Base-by-base conservation (phyloP, 2,329 filamentous ascomycete genomes). In the Thermothelomyces thermophilus region DNA sequence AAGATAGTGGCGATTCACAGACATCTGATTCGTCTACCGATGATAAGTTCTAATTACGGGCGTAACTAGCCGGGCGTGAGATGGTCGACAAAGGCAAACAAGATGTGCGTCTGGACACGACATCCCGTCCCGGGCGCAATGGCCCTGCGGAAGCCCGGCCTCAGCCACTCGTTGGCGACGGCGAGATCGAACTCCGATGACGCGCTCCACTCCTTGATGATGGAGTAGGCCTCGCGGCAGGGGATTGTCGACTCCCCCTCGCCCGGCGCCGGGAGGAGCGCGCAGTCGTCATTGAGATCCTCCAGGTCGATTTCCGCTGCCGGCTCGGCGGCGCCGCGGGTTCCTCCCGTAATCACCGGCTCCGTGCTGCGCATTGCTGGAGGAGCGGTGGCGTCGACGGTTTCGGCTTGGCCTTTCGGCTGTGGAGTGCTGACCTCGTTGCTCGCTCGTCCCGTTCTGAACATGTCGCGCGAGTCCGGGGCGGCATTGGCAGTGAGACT, bases 171-270 rank as follows among this genome's bases (percentile, higher is more conserved):
- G 2, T 28, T 49, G 3, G 50, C 52, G 3, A 36, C 24, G 2
- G 54, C 51, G 1, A 57, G 17, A 41, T 57, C 53, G 10, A 51
- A 41, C 2, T 54, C 57, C 2, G 52, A 55, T 0, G 51, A 52
- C 1, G 47, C 13, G 22, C 56, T 60, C 5, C 60, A 57, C 47
- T 62, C 56, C 28, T 41, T 53, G 22, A 65, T 56, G 11, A 64
- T 60, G 0, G 43, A 24, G 41, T 58, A 63, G 5, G 62, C 62
- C 3, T 60, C 58, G 9, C 56, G 52, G 46, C 61, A 65, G 22
- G 53, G 48, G 7, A 62, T 64, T 11, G 63, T 65, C 5, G 63
- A 64, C 47, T 63, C 61, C 5, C 57, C 56, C 0, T 42, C 42
- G 8, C 14, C 26, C 4, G 58, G 47, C 1, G 56, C 34, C 1